Evolutionary conservation across 2,329 filamentous ascomycete genomes (phyloP).

Genomic region (Fusarium anguioides): DNA sequence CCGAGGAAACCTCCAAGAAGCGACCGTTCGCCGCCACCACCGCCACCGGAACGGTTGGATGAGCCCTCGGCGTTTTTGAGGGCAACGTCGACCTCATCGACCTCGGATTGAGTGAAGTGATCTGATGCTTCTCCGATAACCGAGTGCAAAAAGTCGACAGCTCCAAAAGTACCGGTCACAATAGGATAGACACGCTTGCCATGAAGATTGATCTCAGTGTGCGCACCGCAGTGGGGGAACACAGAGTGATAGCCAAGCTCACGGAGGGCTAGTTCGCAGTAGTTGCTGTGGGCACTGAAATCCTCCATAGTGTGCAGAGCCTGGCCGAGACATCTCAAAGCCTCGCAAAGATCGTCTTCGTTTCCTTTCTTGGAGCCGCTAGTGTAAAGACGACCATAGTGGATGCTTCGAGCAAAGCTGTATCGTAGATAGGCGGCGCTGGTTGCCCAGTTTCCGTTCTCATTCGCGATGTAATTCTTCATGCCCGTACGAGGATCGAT

Average conservation of each 20-base stretch:
- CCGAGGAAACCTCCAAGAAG: slow-evolving; percentile 57
- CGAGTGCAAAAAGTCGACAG: slow-evolving; percentile 85
- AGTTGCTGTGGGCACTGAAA: slow-evolving; percentile 85
- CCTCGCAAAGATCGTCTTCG: slow-evolving; percentile 83
- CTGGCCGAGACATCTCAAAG: slow-evolving; percentile 79
- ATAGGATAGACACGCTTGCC: slow-evolving; percentile 78
- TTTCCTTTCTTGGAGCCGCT: slow-evolving; percentile 72
- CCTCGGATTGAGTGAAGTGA: slow-evolving; percentile 85
- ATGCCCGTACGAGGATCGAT: slow-evolving; percentile 86
- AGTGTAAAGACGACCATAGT: slow-evolving; percentile 81
- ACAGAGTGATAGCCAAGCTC: slow-evolving; percentile 85
- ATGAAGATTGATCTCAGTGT: slow-evolving; percentile 70
- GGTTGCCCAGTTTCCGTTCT: slow-evolving; percentile 87
- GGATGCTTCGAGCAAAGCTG: slow-evolving; percentile 78
- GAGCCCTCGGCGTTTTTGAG: slow-evolving; percentile 74
- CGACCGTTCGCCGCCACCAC: slow-evolving; percentile 46
- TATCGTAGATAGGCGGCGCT: slow-evolving; percentile 86
- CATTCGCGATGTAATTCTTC: slow-evolving; percentile 99
- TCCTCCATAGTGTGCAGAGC: slow-evolving; percentile 82
- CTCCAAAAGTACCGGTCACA: slow-evolving; percentile 79
- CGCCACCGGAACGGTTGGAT: slow-evolving; percentile 50
- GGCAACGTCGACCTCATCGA: slow-evolving; percentile 82
- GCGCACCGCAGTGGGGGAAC: slow-evolving; percentile 78
- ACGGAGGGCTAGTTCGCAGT: slow-evolving; percentile 79
- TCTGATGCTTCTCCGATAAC: slow-evolving; percentile 82